phyloP scores from a whole-genome alignment of 1,284 basidiomycete genomes.

The Tylopilus sp. region DNA sequence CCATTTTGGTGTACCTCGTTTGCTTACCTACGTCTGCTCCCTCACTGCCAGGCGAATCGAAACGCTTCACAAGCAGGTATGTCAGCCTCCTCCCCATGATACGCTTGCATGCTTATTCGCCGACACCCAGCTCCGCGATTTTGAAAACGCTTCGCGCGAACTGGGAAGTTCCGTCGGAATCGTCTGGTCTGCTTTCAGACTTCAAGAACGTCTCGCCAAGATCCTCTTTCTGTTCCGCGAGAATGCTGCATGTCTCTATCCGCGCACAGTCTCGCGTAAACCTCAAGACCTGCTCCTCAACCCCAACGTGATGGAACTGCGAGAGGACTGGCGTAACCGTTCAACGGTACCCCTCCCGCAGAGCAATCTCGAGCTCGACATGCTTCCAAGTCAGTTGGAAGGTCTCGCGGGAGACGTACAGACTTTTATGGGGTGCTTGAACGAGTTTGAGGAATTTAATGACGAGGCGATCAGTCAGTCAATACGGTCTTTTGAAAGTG shows the following conservation, averaged over 20 bases:
- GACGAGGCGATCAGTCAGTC: conserved; percentile 53
- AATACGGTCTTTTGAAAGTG: conserved; percentile 45
- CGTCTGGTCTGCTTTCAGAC: conserved; percentile 30
- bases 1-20: neutral
- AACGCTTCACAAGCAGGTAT: conserved; percentile 33
- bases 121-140: conserved; percentile 27
- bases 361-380: conserved; percentile 29
- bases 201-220: conserved; percentile 34
- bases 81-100: too few species aligned
- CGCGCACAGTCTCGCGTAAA: conserved; percentile 28
- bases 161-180: conserved; percentile 35
- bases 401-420: conserved; percentile 46
- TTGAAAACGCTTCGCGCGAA: conserved; percentile 34
- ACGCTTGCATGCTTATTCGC: neutral
- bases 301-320: conserved; percentile 31
- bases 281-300: conserved; percentile 27
- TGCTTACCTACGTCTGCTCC: neutral
- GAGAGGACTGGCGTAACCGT: conserved; percentile 22
- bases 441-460: conserved; percentile 54
- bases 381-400: conserved; percentile 37
- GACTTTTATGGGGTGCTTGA: conserved; percentile 48
- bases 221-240: conserved; percentile 34
- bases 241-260: conserved; percentile 33
- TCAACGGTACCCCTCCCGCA: conserved; percentile 15
- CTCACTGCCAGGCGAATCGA: conserved; percentile 26